Conservation (phyloP, 768 basidiomycete species). For the Leccinum disarticulatum region DNA sequence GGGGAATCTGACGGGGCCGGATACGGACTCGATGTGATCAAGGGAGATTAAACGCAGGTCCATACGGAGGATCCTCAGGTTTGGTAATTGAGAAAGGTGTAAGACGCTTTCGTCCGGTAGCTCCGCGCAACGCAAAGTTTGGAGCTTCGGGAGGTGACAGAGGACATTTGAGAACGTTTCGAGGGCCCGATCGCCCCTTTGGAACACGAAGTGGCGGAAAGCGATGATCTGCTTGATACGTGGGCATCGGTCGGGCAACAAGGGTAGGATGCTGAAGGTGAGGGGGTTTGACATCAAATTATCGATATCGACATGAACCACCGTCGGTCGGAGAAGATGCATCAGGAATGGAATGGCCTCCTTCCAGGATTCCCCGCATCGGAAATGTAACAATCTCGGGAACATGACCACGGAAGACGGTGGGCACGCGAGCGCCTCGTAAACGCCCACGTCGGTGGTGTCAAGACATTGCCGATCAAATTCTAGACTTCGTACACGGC, state of each 20-base stretch:
- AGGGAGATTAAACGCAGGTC: constrained; percentile 27
- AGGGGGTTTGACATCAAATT: constrained; percentile 29
- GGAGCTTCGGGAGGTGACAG: constrained; percentile 22
- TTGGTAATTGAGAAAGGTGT: constrained; percentile 21
- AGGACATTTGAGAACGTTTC: constrained; percentile 25
- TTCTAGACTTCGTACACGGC: constrained; percentile 32
- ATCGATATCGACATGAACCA: constrained; percentile 30
- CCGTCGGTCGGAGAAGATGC: constrained; percentile 26
- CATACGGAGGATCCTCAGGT: constrained; percentile 26
- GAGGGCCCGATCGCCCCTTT: constrained; percentile 25
- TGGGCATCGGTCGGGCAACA: constrained; percentile 23
- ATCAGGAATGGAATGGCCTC: constrained; percentile 25
- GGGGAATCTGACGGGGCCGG: constrained; percentile 17
- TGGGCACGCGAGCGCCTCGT: constrained; percentile 14
- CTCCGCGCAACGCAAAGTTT: constrained; percentile 28
- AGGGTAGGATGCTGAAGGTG: constrained; percentile 17
- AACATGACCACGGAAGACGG: constrained; percentile 22
- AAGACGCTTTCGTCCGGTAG: constrained; percentile 25
- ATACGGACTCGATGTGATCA: constrained; percentile 18
- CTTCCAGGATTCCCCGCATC: constrained; percentile 25
- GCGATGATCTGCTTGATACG: constrained; percentile 30
- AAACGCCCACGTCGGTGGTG: constrained; percentile 25
- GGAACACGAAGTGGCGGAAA: constrained; percentile 29
- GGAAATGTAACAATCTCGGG: constrained; percentile 29
- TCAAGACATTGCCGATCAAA: constrained; percentile 28